Evolutionary conservation across 192 early-diverging fungal genomes (phyloP), one percentile per base, ranked within the genome.

Genomic region (Coemansia sp.): DNA sequence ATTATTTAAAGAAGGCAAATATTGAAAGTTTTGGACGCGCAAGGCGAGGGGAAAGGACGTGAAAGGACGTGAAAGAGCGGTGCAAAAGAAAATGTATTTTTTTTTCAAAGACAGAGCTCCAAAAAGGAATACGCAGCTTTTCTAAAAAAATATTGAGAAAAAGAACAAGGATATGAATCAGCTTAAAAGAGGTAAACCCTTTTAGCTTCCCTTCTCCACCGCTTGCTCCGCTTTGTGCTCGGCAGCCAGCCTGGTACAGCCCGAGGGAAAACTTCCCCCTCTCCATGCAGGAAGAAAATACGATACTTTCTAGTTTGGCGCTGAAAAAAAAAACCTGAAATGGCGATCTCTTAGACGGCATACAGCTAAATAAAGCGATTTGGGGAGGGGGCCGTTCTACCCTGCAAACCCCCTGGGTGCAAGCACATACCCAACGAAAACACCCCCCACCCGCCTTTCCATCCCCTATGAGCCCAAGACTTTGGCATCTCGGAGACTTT

Each of bases 21-120:
- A 47, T 28, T n/a, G n/a, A 21, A 47, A 45, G 45, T 28, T 5
- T 16, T 31, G 41, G 56, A 34, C 21, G 32, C 47, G 30, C 8
- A 52, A 51, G 11, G 41, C 10, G 26, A 42, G 21, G 9, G 20
- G 12, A 21, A 31, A 46, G 20, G 48, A n/a, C n/a, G n/a, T n/a
- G n/a, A 37, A 48, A 48, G 15, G 40, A 30, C 16, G 30, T 11
- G 53, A 37, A 40, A 59, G 41, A 17, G 26, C 46, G 15, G 26
- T 14, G 28, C 26, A 47, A 47, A 47, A 46, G 23, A 47, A 47
- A n/a, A 47, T 28, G 26, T 21, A 23, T 23, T 7, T 20, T 18
- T 51, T 51, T 47, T 67, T 48, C 15, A 49, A 49, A 49, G 47
- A 31, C 26, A 20, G 11, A 20, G 26, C 14, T 49, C 17, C 47